Evolutionary conservation across 257 asterid genomes (phyloP).

Genomic region (Solanum virginianum): DNA sequence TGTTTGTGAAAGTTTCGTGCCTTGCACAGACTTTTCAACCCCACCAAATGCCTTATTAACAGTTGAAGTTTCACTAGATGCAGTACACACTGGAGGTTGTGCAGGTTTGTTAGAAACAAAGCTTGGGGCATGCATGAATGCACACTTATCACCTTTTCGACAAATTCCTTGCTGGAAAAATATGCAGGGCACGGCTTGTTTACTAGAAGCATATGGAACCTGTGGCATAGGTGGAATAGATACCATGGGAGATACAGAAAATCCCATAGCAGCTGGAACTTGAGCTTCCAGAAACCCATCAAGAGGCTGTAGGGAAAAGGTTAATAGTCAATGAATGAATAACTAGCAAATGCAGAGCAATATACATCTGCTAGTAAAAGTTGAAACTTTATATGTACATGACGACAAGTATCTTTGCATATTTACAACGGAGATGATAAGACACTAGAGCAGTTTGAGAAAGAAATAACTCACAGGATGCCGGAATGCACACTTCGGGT

Average conservation of each 20-base stretch:
- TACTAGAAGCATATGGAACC: conserved; percentile 31
- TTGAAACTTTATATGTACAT: not conserved
- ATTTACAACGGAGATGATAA: not conserved
- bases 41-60: conserved; percentile 10
- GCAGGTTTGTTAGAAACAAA: conserved; percentile 33
- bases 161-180: conserved; percentile 78
- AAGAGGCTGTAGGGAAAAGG: conserved; percentile 47
- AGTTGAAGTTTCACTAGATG: conserved; percentile 3
- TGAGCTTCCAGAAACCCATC: conserved; percentile 63
- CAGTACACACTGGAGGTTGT: conserved; percentile 7
- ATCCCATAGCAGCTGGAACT: conserved; percentile 34
- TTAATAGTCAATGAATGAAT: not conserved
- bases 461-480: conserved; percentile 62
- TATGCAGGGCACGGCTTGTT: conserved; percentile 56
- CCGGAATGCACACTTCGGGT: conserved; percentile 40
- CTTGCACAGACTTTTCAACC: conserved; percentile 12
- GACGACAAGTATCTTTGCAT: not conserved
- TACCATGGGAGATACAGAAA: conserved; percentile 16
- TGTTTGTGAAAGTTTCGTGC: conserved; percentile 19
- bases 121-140: conserved; percentile 53
- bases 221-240: conserved; percentile 24
- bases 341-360: not conserved
- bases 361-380: not conserved
- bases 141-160: conserved; percentile 79
- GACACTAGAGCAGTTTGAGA: not conserved